Percentiles rank a stretch among this genome's conserved stretches.
phyloP scores from a whole-genome alignment of 345 rosid species.

The Hibiscus tridactylites region DNA sequence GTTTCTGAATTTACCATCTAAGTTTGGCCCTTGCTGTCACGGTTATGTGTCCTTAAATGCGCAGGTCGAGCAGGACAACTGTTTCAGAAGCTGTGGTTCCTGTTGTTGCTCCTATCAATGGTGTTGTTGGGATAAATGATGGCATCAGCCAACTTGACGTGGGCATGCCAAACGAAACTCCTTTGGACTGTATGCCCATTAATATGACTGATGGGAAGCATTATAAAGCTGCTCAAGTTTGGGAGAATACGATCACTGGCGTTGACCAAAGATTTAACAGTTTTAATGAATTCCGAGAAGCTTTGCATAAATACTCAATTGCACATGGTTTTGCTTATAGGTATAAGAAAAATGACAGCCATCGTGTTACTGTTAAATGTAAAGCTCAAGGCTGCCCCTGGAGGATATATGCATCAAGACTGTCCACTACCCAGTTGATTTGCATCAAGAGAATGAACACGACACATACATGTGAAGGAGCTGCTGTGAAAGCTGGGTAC shows the following conservation, averaged over 20 bases:
- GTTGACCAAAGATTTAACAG: constrained; percentile 81
- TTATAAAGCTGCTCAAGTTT: constrained; percentile 55
- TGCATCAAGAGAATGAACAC: constrained; percentile 81
- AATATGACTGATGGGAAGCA: constrained; percentile 36
- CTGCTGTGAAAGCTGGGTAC: constrained; percentile 65
- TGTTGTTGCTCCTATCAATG: constrained; percentile 30
- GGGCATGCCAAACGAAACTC: constrained; percentile 32
- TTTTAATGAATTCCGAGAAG: constrained; percentile 77
- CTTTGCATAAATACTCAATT: constrained; percentile 79
- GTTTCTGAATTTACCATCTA: neutral
- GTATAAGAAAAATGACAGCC: constrained; percentile 90
- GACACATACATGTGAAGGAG: constrained; percentile 85
- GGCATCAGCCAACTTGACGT: constrained; percentile 16
- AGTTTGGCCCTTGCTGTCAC: neutral
- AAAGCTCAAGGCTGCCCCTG: constrained; percentile 85
- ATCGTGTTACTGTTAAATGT: constrained; percentile 83
- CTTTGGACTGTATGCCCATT: constrained; percentile 32
- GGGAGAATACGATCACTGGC: constrained; percentile 88
- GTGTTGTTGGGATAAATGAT: constrained; percentile 22
- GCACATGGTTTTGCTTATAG: constrained; percentile 84
- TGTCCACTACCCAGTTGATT: constrained; percentile 74
- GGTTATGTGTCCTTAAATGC: constrained; percentile 13
- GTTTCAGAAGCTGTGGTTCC: constrained; percentile 50
- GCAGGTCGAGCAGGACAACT: constrained; percentile 73
- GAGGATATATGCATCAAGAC: constrained; percentile 82